Percentiles rank a stretch among this genome's conserved stretches.
Evolutionary conservation across 495 filamentous ascomycete species (phyloP).

Genomic region (Entonaema liquescens): DNA sequence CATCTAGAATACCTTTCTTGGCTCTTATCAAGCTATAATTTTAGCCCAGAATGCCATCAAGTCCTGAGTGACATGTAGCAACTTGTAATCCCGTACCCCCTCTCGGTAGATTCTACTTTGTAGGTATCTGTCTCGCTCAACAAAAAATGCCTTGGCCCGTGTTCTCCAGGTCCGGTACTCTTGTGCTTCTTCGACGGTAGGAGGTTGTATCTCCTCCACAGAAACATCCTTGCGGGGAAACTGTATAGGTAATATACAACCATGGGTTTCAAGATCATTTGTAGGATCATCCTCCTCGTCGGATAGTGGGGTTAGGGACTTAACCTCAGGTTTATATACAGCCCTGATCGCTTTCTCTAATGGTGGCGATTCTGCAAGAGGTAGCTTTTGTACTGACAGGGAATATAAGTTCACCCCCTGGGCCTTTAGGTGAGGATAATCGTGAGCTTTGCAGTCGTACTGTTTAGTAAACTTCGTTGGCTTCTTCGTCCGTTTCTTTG

Average conservation of each 20-base stretch:
- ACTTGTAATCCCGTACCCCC: constrained; percentile 6
- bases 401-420: constrained; percentile 25
- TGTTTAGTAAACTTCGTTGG: constrained; percentile 17
- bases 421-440: constrained; percentile 19
- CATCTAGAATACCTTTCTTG: too few relatives aligned
- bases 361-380: constrained; percentile 25
- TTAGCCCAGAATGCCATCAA: constrained; percentile 29
- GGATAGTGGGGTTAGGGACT: background rate
- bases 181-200: constrained; percentile 12
- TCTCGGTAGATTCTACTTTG: constrained; percentile 27
- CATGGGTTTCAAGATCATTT: constrained; percentile 1
- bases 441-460: constrained; percentile 33
- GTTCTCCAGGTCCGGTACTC: constrained; percentile 28
- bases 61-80: constrained; percentile 5
- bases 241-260: constrained; percentile 15
- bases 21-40: background rate
- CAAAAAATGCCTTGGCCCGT: constrained; percentile 7
- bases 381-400: constrained; percentile 28
- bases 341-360: background rate
- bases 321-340: background rate
- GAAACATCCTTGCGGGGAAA: background rate
- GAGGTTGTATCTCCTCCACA: constrained; percentile 4
- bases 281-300: constrained; percentile 6
- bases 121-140: constrained; percentile 30
- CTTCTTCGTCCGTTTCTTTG: constrained; percentile 22